A percentile compares a stretch with the other conserved stretches of the same genome.
phyloP scores from a whole-genome alignment of 495 filamentous ascomycete genomes.

The Aspergillus bridgeri region DNA sequence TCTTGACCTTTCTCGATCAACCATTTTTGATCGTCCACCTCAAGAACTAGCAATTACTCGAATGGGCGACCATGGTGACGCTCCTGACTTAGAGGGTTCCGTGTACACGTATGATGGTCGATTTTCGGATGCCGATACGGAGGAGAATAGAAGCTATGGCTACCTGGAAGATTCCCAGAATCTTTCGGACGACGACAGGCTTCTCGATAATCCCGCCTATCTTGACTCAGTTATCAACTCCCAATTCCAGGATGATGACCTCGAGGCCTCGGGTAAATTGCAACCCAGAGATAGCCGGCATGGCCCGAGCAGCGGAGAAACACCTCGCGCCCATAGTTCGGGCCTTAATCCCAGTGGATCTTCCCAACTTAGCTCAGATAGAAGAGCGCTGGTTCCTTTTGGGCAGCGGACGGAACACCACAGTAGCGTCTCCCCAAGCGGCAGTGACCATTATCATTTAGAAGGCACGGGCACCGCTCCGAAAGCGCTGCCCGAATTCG shows the following conservation, averaged over 20 bases:
- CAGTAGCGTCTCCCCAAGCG: not conserved
- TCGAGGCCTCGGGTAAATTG: slow-evolving; percentile 22
- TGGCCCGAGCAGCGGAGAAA: slow-evolving; percentile 12
- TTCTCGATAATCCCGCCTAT: slow-evolving; percentile 47
- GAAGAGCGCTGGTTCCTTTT: not conserved
- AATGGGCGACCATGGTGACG: not conserved
- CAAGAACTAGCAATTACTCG: slow-evolving; percentile 6
- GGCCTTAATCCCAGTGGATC: slow-evolving; percentile 2
- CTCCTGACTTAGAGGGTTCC: slow-evolving; percentile 28
- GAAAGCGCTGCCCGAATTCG: not conserved
- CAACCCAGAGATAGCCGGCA: slow-evolving; percentile 3
- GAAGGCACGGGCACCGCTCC: not conserved
- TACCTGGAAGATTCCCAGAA: slow-evolving; percentile 32
- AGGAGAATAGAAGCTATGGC: slow-evolving; percentile 23
- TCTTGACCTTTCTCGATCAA: slow-evolving; percentile 42
- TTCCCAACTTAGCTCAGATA: not conserved
- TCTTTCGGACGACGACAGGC: slow-evolving; percentile 32
- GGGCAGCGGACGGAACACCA: not conserved
- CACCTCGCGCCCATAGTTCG: slow-evolving; percentile 15
- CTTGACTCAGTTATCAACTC: slow-evolving; percentile 47
- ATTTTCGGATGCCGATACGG: slow-evolving; percentile 45
- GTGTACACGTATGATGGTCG: slow-evolving; percentile 39
- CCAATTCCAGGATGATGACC: slow-evolving; percentile 41
- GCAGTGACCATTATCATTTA: slow-evolving; percentile 6
- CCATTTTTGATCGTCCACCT: slow-evolving; percentile 33